Percentiles rank a stretch among this genome's conserved stretches.
phyloP scores from a whole-genome alignment of 306 rosid genomes.

The Rosa rugosa region DNA sequence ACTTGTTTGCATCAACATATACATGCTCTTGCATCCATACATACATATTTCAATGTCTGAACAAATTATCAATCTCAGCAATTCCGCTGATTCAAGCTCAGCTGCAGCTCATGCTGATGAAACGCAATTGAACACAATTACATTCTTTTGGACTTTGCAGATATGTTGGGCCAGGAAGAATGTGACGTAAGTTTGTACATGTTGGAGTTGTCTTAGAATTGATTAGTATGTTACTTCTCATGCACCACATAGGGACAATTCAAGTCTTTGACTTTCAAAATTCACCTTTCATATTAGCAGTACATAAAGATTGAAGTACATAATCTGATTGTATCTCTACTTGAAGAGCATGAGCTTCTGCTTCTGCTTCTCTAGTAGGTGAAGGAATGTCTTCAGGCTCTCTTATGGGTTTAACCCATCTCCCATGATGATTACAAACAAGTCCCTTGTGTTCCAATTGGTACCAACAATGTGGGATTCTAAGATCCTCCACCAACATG shows the following conservation, averaged over 20 bases:
- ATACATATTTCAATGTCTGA: too few relatives aligned
- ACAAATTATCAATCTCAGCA: too few relatives aligned
- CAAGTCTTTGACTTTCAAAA: neutral
- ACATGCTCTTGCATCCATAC: too few relatives aligned
- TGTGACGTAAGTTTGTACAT: neutral
- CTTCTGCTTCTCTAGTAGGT: constrained; percentile 33
- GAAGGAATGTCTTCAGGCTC: constrained; percentile 68
- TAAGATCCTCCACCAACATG: constrained; percentile 58
- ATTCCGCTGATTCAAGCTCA: constrained; percentile 12
- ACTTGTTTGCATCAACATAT: too few relatives aligned
- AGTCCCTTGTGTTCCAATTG: constrained; percentile 62
- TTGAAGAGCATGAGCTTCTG: constrained; percentile 23
- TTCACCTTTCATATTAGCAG: neutral
- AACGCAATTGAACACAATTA: constrained; percentile 35
- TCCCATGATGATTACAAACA: constrained; percentile 55
- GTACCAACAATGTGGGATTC: constrained; percentile 65
- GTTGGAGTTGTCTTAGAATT: neutral
- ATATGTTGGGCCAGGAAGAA: constrained; percentile 38
- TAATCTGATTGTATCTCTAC: constrained; percentile 20
- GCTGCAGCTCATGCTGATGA: constrained; percentile 42
- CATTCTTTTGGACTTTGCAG: constrained; percentile 31
- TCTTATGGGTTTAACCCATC: constrained; percentile 77
- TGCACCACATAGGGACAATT: neutral
- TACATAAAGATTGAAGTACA: constrained; percentile 15
- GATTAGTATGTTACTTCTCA: too few relatives aligned